Evolutionary conservation across 768 basidiomycete species (phyloP).

Genomic region (Calocera viscosa): DNA sequence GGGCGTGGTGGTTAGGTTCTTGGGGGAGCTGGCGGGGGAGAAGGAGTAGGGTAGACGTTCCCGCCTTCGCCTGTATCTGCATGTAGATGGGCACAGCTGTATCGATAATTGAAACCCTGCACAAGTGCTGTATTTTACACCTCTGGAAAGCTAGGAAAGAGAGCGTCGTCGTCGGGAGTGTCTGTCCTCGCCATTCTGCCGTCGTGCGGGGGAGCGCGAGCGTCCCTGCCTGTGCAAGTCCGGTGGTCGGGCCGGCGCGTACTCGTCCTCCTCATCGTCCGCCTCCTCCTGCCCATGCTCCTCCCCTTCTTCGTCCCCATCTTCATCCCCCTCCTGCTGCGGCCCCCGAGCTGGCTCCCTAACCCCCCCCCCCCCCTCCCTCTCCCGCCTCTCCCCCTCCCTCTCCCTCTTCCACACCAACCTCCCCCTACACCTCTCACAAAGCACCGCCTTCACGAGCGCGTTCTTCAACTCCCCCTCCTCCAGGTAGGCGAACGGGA

Average conservation of each 20-base stretch:
- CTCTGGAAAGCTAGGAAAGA: neutral
- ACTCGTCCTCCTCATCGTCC: constrained; percentile 7
- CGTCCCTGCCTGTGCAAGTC: constrained; percentile 8
- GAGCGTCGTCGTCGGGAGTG: neutral
- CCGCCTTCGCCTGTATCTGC: neutral
- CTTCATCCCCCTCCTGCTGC: too few species aligned
- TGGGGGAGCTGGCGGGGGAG: constrained; percentile 52
- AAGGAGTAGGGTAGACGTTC: constrained; percentile 16
- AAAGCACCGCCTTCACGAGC: constrained; percentile 83
- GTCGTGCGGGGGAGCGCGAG: neutral
- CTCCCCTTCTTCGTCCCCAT: neutral
- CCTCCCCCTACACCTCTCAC: constrained; percentile 65
- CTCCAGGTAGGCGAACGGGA: constrained; percentile 83
- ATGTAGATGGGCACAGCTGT: neutral
- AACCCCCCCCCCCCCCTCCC: neutral
- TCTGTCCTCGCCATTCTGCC: neutral
- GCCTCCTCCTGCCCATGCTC: neutral
- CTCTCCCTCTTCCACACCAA: constrained; percentile 72
- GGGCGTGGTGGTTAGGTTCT: constrained; percentile 52
- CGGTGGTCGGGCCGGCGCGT: constrained; percentile 5
- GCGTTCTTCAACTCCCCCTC: constrained; percentile 56
- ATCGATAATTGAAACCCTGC: neutral
- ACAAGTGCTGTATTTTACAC: neutral
- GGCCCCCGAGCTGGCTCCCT: too few species aligned
- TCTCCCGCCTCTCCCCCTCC: constrained; percentile 31